Percentiles rank a stretch among this genome's conserved stretches.
These are phyloP conservation scores for Carpinus viminea DNA, from an alignment of 306 rosid genomes.

Conservation along the genomic window DNA sequence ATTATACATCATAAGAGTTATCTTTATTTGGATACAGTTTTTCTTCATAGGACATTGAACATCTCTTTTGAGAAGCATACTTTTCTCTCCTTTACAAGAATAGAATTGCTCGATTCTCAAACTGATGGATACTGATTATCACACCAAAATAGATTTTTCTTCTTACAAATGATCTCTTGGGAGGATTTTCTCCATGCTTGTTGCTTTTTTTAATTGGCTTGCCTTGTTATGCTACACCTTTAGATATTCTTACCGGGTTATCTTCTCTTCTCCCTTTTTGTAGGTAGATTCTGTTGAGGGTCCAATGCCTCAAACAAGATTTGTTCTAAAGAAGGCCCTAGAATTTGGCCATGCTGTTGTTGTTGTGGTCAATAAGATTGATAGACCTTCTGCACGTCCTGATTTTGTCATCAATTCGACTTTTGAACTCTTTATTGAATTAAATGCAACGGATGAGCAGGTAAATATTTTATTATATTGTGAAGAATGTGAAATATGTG, in stretches of 20 bases:
- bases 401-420: conserved; percentile 92
- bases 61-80: not conserved
- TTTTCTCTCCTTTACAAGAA: not conserved
- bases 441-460: conserved; percentile 96
- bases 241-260: not conserved
- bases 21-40: not conserved
- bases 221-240: conserved; percentile 12
- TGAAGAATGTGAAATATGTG: not conserved
- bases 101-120: not conserved
- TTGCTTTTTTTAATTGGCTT: not conserved
- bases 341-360: conserved; percentile 97
- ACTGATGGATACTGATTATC: not conserved
- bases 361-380: conserved; percentile 98
- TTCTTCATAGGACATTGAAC: not conserved
- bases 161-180: not conserved
- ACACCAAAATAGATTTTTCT: not conserved
- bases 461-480: conserved; percentile 40
- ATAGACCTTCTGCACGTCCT: conserved; percentile 92
- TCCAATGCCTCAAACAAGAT: conserved; percentile 99
- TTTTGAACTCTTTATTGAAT: conserved; percentile 93
- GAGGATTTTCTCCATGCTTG: not conserved
- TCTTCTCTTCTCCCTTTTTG: conserved; percentile 32
- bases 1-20: not conserved
- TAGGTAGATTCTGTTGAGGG: conserved; percentile 99
- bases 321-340: conserved; percentile 96